Conservation (phyloP, 768 basidiomycete genomes). For the Pisolithus tinctorius region DNA sequence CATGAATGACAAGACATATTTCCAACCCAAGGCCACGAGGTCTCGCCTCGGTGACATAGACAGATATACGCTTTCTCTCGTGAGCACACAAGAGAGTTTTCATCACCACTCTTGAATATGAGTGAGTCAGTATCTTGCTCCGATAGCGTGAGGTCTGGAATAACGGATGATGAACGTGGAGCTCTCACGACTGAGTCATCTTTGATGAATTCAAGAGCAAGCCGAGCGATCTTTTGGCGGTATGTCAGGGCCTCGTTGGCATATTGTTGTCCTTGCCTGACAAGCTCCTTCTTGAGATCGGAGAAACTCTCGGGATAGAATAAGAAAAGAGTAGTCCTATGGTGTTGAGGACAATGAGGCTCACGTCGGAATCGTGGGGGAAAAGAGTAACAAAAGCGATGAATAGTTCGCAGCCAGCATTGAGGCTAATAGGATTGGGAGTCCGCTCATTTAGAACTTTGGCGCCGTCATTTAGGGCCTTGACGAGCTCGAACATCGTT, state of each 20-base stretch:
- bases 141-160: conserved; percentile 8
- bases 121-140: conserved; percentile 88
- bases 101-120: conserved; percentile 93
- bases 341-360: conserved; percentile 23
- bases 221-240: conserved; percentile 81
- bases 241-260: conserved; percentile 75
- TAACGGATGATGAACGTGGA: conserved; percentile 11
- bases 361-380: conserved; percentile 74
- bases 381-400: conserved; percentile 82
- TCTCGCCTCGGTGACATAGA: conserved; percentile 95
- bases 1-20: conserved; percentile 3
- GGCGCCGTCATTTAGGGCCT: conserved; percentile 74
- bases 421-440: conserved; percentile 74
- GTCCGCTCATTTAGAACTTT: conserved; percentile 53
- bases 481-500: conserved; percentile 90
- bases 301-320: conserved; percentile 58
- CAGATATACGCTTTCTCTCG: conserved; percentile 87
- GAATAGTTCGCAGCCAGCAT: conserved; percentile 88
- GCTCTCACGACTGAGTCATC: conserved; percentile 81
- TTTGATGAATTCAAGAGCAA: conserved; percentile 88
- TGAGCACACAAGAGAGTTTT: conserved; percentile 88
- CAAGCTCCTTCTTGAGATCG: conserved; percentile 76
- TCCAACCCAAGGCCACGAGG: conserved; percentile 83
- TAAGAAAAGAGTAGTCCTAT: conserved; percentile 4
- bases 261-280: conserved; percentile 75